phyloP scores from a whole-genome alignment of 371 early-diverging fungal genomes.

The Capniomyces stellatus region DNA sequence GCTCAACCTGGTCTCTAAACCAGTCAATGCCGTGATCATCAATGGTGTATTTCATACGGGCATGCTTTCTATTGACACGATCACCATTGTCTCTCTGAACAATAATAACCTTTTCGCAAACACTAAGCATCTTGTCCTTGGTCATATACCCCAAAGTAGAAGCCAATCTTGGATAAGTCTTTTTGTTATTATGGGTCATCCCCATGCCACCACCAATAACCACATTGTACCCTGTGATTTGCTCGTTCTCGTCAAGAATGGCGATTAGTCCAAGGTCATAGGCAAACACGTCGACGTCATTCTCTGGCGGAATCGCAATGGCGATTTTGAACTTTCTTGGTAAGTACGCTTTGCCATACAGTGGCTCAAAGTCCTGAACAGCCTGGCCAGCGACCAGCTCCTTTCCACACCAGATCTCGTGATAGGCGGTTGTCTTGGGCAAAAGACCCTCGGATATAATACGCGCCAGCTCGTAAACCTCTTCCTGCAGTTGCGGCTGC shows the following conservation, averaged over 20 bases:
- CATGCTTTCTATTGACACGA: slow-evolving; percentile 91
- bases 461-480: slow-evolving; percentile 50
- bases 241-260: slow-evolving; percentile 51
- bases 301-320: slow-evolving; percentile 83
- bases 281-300: slow-evolving; percentile 89
- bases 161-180: slow-evolving; percentile 79
- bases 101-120: slow-evolving; percentile 70
- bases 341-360: slow-evolving; percentile 79
- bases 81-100: slow-evolving; percentile 88
- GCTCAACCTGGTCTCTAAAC: slow-evolving; percentile 69
- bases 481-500: slow-evolving; percentile 52
- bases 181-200: slow-evolving; percentile 89
- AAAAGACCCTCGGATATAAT: slow-evolving; percentile 53
- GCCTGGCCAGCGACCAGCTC: slow-evolving; percentile 62
- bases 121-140: slow-evolving; percentile 51
- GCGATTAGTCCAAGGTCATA: slow-evolving; percentile 87
- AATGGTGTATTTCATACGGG: slow-evolving; percentile 90
- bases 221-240: slow-evolving; percentile 74
- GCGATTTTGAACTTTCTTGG: slow-evolving; percentile 92
- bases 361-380: slow-evolving; percentile 67
- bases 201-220: slow-evolving; percentile 95
- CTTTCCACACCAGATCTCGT: slow-evolving; percentile 89
- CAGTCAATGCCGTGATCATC: slow-evolving; percentile 81
- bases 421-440: slow-evolving; percentile 76
- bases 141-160: slow-evolving; percentile 59